Conservation (phyloP, 2,329 filamentous ascomycete species). For the Chaetomium globosum region DNA sequence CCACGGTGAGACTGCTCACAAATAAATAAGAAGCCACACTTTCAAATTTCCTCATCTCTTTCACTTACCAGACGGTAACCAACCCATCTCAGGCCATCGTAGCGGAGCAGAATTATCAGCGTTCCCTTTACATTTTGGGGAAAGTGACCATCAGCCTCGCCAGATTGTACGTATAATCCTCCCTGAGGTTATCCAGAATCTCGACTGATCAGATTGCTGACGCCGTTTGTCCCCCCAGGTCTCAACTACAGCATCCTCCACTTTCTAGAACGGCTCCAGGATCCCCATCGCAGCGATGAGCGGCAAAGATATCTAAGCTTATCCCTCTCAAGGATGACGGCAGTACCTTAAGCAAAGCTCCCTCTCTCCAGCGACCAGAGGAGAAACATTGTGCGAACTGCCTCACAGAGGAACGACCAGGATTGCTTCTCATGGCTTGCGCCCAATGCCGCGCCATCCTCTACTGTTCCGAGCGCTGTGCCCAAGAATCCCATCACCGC, state of each 20-base stretch:
- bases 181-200: background rate
- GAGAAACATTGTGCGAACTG: background rate
- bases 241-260: background rate
- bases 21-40: too few relatives aligned
- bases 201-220: background rate
- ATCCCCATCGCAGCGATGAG: background rate
- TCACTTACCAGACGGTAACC: background rate
- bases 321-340: background rate
- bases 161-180: background rate
- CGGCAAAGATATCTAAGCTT: background rate
- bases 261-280: background rate
- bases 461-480: background rate
- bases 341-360: background rate
- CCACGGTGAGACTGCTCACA: too few relatives aligned
- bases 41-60: background rate
- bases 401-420: background rate
- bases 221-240: background rate
- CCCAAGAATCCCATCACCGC: background rate
- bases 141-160: background rate
- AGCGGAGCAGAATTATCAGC: background rate
- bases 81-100: background rate
- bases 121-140: background rate
- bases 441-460: background rate
- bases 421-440: background rate
- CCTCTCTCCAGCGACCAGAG: background rate